Base-by-base conservation (phyloP, 2,329 filamentous ascomycete species). In the Colletotrichum tropicicola region DNA sequence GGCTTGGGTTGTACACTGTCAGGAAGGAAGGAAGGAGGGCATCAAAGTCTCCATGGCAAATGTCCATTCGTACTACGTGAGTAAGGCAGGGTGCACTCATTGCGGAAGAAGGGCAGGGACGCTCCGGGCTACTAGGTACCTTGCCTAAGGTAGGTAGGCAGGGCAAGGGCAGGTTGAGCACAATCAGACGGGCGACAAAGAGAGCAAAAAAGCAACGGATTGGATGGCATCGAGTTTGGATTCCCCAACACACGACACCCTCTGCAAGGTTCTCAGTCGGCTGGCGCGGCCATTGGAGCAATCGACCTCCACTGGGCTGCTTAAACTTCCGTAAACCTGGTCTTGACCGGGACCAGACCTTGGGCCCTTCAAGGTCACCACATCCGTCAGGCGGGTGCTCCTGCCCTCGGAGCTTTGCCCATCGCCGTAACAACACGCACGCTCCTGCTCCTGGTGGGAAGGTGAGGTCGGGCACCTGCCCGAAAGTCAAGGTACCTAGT, bases 161-260 rank as follows among this genome's bases (percentile, higher is more conserved):
- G 23, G 41, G 10, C 6, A 19, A 15, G 30, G 23, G 15, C 23
- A 13, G 15, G n/a, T 6, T 23, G 21, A 12, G 10, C 27, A 41
- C 35, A 53, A 43, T 17, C 12, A 62, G 27, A 30, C 44, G 51
- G 54, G 19, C 32, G 47, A 41, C 25, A 28, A 53, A 47, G 21
- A 37, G 19, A 21, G 3, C 7, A 35, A 37, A 6, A 13, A 39
- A 21, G 27, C 32, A 35, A 60, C 43, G 35, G 21, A 54, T 49
- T 59, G 35, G 30, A 54, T 49, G 61, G 25, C 30, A 52, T 47
- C 41, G 25, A 41, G 55, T 35, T 37, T 27, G 53, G 37, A 49
- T 41, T 48, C 44, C 44, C 25, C n/a, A 41, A 37, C 23, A 49
- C 25, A 35, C 37, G n/a, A 49, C 45, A 52, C 47, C 17, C 5